These are phyloP conservation scores for Eutreptiella sp. DNA, from an alignment of 208 protist species.

Conservation along the genomic window DNA sequence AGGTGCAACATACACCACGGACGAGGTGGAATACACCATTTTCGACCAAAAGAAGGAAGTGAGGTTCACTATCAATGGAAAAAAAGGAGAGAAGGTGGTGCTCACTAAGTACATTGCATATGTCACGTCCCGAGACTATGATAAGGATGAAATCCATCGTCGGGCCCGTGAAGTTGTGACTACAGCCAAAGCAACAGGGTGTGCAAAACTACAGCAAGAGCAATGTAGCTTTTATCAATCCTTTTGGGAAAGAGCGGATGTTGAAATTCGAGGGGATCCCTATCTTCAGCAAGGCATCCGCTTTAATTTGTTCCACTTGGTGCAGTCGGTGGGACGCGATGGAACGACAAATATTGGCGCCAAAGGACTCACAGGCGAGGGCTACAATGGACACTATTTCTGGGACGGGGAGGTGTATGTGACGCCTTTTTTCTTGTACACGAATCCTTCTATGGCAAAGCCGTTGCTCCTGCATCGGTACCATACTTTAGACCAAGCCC, in stretches of 20 bases:
- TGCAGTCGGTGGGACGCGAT: constrained; percentile 38
- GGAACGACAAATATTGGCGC: constrained; percentile 54
- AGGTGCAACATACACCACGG: too few relatives aligned
- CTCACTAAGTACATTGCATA: constrained; percentile 69
- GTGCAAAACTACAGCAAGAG: constrained; percentile 54
- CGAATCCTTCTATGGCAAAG: constrained; percentile 58
- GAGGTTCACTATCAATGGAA: not conserved
- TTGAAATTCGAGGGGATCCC: constrained; percentile 42
- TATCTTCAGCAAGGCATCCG: constrained; percentile 62
- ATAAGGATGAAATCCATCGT: constrained; percentile 67
- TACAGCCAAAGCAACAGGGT: constrained; percentile 53
- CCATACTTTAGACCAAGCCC: constrained; percentile 60
- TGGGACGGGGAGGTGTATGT: constrained; percentile 80
- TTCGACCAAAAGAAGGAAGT: too few relatives aligned
- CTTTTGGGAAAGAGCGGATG: constrained; percentile 65
- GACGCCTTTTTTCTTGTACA: constrained; percentile 67
- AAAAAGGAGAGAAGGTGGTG: constrained; percentile 49
- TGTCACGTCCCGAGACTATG: constrained; percentile 61
- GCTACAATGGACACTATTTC: constrained; percentile 58
- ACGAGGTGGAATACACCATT: constrained; percentile 12
- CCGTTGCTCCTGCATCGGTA: constrained; percentile 70
- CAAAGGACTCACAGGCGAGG: constrained; percentile 60
- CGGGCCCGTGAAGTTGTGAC: constrained; percentile 47
- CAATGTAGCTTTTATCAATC: constrained; percentile 48
- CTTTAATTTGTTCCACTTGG: constrained; percentile 72